A percentile compares a stretch with the other conserved stretches of the same genome.
Evolutionary conservation across 805 yeast species (phyloP).

Genomic region (Saturnispora sekii): DNA sequence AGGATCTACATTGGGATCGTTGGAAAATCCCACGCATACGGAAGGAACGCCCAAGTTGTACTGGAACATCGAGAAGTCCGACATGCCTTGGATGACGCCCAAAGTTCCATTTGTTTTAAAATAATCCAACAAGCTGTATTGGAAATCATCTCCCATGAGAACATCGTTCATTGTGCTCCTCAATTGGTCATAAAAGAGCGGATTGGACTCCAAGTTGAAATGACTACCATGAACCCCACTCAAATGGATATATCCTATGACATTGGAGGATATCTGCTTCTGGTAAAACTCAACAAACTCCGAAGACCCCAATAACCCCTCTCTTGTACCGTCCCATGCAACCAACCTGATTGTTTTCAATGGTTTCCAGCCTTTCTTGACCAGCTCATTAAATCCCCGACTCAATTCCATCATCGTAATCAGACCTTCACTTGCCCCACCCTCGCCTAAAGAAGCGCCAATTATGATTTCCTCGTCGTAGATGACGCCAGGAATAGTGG

Average conservation of each 20-base stretch:
- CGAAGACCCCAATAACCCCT: constrained; percentile 46
- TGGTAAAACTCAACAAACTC: constrained; percentile 45
- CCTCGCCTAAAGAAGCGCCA: constrained; percentile 43
- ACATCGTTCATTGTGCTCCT: constrained; percentile 29
- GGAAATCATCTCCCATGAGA: constrained; percentile 27
- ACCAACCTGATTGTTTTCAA: constrained; percentile 31
- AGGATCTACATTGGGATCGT: constrained; percentile 33
- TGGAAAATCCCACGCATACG: constrained; percentile 36
- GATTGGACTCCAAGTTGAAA: constrained; percentile 42
- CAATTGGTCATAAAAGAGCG: constrained; percentile 35
- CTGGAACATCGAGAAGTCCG: constrained; percentile 53
- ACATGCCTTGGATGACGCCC: constrained; percentile 34
- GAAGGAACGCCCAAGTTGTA: constrained; percentile 61
- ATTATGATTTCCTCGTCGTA: constrained; percentile 42
- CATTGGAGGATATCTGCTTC: constrained; percentile 30
- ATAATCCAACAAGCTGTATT: constrained; percentile 38
- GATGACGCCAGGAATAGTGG: constrained; percentile 48
- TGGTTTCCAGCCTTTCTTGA: constrained; percentile 36
- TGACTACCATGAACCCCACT: constrained; percentile 47
- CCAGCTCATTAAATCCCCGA: constrained; percentile 37
- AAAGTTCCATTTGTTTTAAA: constrained; percentile 34
- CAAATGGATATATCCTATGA: constrained; percentile 42
- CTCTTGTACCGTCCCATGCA: constrained; percentile 37
- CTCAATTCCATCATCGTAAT: constrained; percentile 43
- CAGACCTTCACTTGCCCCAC: constrained; percentile 42